A percentile compares a stretch with the other conserved stretches of the same genome.
phyloP scores from a whole-genome alignment of 2,329 filamentous ascomycete genomes.

The Exophiala calicioides region DNA sequence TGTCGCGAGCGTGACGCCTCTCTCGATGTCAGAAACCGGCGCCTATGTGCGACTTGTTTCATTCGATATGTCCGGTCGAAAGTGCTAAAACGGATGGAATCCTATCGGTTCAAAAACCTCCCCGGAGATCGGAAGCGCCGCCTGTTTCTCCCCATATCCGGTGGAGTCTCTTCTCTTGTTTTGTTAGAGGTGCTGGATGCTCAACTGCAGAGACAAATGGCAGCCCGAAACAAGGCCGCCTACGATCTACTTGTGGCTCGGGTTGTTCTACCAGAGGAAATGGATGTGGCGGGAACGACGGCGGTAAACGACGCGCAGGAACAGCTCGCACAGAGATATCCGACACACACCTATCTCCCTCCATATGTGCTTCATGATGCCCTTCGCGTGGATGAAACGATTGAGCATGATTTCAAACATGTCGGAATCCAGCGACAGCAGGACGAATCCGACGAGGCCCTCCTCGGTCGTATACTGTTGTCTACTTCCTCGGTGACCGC shows the following conservation, averaged over 20 bases:
- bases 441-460: conserved; percentile 41
- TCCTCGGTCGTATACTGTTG: conserved; percentile 58
- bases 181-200: conserved; percentile 74
- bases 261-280: conserved; percentile 46
- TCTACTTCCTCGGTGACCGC: conserved; percentile 73
- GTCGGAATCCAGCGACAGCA: conserved; percentile 19
- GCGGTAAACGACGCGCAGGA: conserved; percentile 43
- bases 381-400: conserved; percentile 45
- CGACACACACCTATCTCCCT: conserved; percentile 62
- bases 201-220: conserved; percentile 66
- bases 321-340: conserved; percentile 61
- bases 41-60: conserved; percentile 71
- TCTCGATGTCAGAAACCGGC: conserved; percentile 59
- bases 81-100: conserved; percentile 73
- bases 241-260: conserved; percentile 59
- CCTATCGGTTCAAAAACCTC: conserved; percentile 54
- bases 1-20: conserved; percentile 55
- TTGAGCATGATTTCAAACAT: conserved; percentile 20
- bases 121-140: conserved; percentile 47
- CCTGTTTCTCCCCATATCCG: conserved; percentile 78
- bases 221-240: conserved; percentile 60
- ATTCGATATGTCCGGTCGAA: conserved; percentile 75
- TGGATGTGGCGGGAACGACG: background rate
- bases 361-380: conserved; percentile 65
- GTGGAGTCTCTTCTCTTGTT: conserved; percentile 76